Base-by-base conservation (phyloP, 495 filamentous ascomycete genomes). In the Talaromyces ruber region DNA sequence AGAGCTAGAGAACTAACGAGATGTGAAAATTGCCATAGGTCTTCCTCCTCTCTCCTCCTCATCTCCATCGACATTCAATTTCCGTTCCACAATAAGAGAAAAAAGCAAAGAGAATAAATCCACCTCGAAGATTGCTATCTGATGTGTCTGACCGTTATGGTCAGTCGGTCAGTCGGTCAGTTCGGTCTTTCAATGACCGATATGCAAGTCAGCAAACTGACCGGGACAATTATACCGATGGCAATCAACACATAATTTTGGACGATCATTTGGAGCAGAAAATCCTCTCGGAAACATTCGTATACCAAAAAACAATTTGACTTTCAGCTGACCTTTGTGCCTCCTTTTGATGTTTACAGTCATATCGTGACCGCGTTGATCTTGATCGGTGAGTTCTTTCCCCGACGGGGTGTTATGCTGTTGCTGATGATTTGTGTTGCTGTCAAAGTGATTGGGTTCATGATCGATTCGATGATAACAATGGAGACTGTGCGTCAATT, bases 401-500 rank as follows among this genome's bases (percentile, higher is more conserved):
- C 16, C 22, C 28, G 14, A 30, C 6, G 45, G 56, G 26, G 59
- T 59, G 64, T 32, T 66, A 18, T 25, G 22, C 22, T 21, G 50
- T 28, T 47, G 58, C 64, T 74, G 59, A 69, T 47, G 14, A 8
- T 16, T 54, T 7, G 0, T 16, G 26, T 59, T 43, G 18, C 60
- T 54, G 32, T 64, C 60, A 43, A 65, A 95, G 90, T 63, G 91
- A 96, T 71, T 95, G 92, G 92, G 88, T 93, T 64, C 91, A 96
- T 70, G 91, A 96, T 75, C 88, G 86, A 69, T 96, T 83, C 67
- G 89, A 93, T 68, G 90, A 90, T 65, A 80, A 90, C 66, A 80
- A 32, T 57, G 68, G 75, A 68, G 74, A 82, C 55, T 62, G 77
- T 79, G 65, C 59, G 78, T 75, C 63, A 11, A 26, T 21, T 37